These are phyloP conservation scores for Physocladia obscura DNA, from an alignment of 192 early-diverging fungal species.

Conservation along the genomic window DNA sequence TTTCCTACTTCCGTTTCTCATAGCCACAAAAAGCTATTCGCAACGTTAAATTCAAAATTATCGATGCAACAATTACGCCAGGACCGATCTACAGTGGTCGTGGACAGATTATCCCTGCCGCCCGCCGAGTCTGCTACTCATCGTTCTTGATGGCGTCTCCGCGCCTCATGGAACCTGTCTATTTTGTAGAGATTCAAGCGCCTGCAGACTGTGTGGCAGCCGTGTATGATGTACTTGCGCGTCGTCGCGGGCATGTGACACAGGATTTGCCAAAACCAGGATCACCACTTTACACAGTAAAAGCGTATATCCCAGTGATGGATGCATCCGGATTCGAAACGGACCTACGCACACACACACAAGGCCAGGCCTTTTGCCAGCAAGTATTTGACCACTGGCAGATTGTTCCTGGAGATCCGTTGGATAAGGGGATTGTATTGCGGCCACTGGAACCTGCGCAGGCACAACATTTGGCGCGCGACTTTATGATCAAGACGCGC, in stretches of 20 bases:
- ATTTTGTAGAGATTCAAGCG: constrained; percentile 94
- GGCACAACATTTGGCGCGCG: constrained; percentile 83
- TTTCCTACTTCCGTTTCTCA: not conserved
- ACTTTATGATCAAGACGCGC: constrained; percentile 99
- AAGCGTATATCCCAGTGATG: constrained; percentile 92
- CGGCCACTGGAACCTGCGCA: constrained; percentile 87
- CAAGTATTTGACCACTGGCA: constrained; percentile 99
- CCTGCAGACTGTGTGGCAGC: constrained; percentile 93
- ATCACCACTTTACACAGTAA: constrained; percentile 89
- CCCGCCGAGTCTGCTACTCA: constrained; percentile 94
- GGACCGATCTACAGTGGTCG: constrained; percentile 90
- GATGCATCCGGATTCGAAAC: constrained; percentile 96
- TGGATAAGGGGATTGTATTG: constrained; percentile 84
- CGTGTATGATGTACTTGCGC: constrained; percentile 90
- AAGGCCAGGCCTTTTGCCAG: constrained; percentile 96
- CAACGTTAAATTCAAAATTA: constrained; percentile 90
- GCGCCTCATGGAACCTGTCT: constrained; percentile 96
- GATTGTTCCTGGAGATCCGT: constrained; percentile 93
- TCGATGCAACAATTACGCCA: constrained; percentile 78
- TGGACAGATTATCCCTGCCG: constrained; percentile 95
- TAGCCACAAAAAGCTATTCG: constrained; percentile 94
- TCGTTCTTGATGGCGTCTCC: constrained; percentile 93
- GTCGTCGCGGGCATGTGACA: constrained; percentile 90
- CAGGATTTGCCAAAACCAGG: constrained; percentile 93
- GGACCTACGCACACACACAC: constrained; percentile 91